Evolutionary conservation across 441 rosid genomes (phyloP), one percentile per base, ranked within the genome.

Genomic region (Croton laevigatus): DNA sequence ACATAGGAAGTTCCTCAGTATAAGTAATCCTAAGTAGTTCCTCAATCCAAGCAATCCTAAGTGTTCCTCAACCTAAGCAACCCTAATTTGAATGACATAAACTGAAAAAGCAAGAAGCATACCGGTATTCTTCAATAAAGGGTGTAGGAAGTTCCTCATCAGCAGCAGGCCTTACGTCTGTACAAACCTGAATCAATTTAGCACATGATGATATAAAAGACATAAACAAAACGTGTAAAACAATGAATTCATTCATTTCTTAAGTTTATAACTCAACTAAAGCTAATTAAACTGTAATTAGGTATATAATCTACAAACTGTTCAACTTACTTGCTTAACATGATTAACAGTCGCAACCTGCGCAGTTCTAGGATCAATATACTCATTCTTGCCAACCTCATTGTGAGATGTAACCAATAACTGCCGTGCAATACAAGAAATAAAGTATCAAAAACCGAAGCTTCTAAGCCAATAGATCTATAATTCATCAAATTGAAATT

Each of bases 61-160:
- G 32, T 27, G 32, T 27, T 27, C 32, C 32, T 27, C 32, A 27
- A 27, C 3, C 6, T 9, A 3, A 5, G 45, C 22, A 23, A 66
- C 20, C 70, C 34, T n/a, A 34, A 16, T 34, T 27, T 32, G 7
- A 11, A 49, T 12, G 27, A 55, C 32, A 27, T 27, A 10, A 44
- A 70, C 22, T 48, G 64, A 60, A 1, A 44, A 52, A 73, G 45
- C 17, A 60, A 68, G 20, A 73, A 45, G 61, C 78, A 70, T 83
- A 94, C 99, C 99, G 85, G 78, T 80, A 91, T 59, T 94, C 97
- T 82, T 94, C 99, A 57, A 91, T 66, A 76, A 88, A 92, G 6
- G 88, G 76, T n/a, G 99, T 87, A 19, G 97, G 82, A 71, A 94
- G 97, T 65, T 91, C 99, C 76, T 94, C 98, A 68, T 94, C 98